Evolutionary conservation across 306 rosid genomes (phyloP), one percentile per base, ranked within the genome.

Genomic region (Vigna nakashimae): DNA sequence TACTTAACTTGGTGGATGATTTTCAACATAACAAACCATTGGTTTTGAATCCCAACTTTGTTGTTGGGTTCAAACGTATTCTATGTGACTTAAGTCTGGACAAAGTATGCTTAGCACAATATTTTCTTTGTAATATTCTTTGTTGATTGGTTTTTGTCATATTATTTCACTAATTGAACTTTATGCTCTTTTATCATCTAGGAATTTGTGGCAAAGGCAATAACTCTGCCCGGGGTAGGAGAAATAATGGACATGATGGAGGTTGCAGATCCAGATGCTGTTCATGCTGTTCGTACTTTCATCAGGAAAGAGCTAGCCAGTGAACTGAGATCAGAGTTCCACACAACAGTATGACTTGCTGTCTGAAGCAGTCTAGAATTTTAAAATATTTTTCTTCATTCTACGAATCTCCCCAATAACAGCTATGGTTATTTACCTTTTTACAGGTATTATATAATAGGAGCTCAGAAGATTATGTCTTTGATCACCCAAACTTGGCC

Each of bases 191-290:
- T 78, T 70, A 13, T 77, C 45, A 38, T 79, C 40, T 75, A 96
- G 99, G 99, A 96, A 83, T 96, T 96, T 79, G 85, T 96, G 69
- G 96, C 99, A 2, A 96, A 87, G 85, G 97, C 98, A n/a, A 82
- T 92, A 69, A 91, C 98, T 60, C 88, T 96, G n/a, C 99, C 99
- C 10, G 97, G 99, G 7, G 99, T 86, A 82, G 98, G 97, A 67
- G 99, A 96, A 83, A 90, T 96, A 89, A 96, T 96, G 99, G 99
- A 96, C 81, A 75, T 96, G 91, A 92, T 96, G 99, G 81, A 82
- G 73, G 88, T 96, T 81, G 98, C 98, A n/a, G 99, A 95, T 86
- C 99, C 99, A 30, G 97, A 92, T 76, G 97, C 99, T 79, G 99
- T 92, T 78, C 90, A 92, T 75, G 83, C 94, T 45, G 97, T 95